Evolutionary conservation across 495 filamentous ascomycete genomes (phyloP).

Genomic region (Penicillium verhagenii): DNA sequence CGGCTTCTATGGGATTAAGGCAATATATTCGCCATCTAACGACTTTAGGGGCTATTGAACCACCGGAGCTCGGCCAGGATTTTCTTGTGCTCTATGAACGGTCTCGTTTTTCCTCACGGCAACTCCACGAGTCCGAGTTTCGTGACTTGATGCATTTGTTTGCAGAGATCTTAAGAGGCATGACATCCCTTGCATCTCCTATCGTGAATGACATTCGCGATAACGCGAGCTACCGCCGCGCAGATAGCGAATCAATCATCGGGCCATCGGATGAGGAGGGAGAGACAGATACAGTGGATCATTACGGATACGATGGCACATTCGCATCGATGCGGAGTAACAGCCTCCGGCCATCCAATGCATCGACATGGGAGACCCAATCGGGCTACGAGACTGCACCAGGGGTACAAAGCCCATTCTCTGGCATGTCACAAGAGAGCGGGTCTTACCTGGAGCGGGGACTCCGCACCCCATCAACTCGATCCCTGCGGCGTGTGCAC

Average conservation of each 20-base stretch:
- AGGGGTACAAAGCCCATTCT: constrained; percentile 20
- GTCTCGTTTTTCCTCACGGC: constrained; percentile 70
- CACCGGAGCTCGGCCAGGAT: constrained; percentile 50
- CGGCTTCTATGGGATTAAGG: constrained; percentile 70
- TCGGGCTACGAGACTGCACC: constrained; percentile 35
- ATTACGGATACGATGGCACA: constrained; percentile 21
- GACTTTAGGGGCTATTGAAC: constrained; percentile 60
- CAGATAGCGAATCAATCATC: constrained; percentile 40
- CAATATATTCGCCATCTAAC: constrained; percentile 77
- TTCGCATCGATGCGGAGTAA: constrained; percentile 26
- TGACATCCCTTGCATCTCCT: constrained; percentile 60
- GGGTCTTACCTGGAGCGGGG: constrained; percentile 6
- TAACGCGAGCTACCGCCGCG: constrained; percentile 25
- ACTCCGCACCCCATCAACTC: constrained; percentile 35
- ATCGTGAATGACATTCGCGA: constrained; percentile 43
- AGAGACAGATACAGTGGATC: constrained; percentile 43
- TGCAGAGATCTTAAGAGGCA: constrained; percentile 72
- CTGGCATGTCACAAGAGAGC: constrained; percentile 9
- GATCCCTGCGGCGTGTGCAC: constrained; percentile 34
- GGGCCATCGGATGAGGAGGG: constrained; percentile 48
- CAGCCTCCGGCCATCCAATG: constrained; percentile 32
- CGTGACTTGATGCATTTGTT: constrained; percentile 84
- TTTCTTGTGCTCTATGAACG: constrained; percentile 80
- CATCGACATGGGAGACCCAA: constrained; percentile 32
- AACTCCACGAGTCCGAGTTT: constrained; percentile 67